Conservation (phyloP, 73 alveolate genomes). For the Breviolum minutum region DNA sequence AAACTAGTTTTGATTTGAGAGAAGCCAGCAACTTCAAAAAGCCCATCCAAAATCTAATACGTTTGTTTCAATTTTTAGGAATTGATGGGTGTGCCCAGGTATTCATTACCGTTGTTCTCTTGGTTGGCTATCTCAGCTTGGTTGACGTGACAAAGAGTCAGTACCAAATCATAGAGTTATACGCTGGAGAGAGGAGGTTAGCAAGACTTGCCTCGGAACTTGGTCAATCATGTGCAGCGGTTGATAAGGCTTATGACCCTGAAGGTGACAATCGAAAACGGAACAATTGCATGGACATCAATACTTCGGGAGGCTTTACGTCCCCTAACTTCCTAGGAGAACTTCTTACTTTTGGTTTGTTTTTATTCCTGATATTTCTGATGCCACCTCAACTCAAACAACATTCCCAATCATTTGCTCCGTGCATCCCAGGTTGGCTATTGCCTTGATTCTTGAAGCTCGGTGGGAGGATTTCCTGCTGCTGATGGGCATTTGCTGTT, state of each 20-base stretch:
- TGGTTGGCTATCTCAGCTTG: neutral
- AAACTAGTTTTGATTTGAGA: neutral
- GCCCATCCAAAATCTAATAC: neutral
- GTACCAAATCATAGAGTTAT: neutral
- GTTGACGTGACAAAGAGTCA: neutral
- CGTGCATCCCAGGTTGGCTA: neutral
- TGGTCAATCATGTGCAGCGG: neutral
- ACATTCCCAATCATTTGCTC: neutral
- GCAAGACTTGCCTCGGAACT: neutral
- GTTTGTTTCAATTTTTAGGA: neutral
- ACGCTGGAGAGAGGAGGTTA: neutral
- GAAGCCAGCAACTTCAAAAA: no score
- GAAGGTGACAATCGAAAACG: neutral
- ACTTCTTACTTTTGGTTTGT: neutral
- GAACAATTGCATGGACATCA: conserved; percentile 31
- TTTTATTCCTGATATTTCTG: neutral
- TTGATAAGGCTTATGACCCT: neutral
- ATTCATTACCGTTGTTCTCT: neutral
- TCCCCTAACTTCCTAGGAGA: neutral
- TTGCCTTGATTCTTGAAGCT: neutral
- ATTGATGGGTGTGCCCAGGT: neutral
- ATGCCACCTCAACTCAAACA: neutral
- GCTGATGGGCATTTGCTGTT: neutral
- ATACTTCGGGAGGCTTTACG: neutral
- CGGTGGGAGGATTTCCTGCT: neutral